Percentiles rank a stretch among this genome's conserved stretches.
Conservation (phyloP, 2,329 filamentous ascomycete species). For the Fusarium falciforme region DNA sequence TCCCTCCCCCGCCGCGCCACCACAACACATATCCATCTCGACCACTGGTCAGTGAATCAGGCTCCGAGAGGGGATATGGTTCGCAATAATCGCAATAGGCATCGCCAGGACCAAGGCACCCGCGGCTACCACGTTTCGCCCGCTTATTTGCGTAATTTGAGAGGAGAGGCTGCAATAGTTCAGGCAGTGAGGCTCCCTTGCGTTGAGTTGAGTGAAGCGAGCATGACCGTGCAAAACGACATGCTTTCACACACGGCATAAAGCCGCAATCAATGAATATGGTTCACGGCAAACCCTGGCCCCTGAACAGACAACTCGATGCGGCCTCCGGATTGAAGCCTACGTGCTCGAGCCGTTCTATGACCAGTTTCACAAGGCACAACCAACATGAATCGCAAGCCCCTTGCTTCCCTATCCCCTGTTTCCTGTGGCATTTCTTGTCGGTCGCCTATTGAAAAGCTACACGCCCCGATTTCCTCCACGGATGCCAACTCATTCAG, state of each 20-base stretch:
- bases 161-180: conserved; percentile 2
- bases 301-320: background rate
- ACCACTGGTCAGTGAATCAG: background rate
- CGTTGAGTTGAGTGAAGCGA: conserved; percentile 1
- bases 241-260: background rate
- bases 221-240: background rate
- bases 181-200: background rate
- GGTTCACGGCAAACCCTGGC: background rate
- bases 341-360: conserved; percentile 7
- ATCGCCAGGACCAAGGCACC: background rate
- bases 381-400: background rate
- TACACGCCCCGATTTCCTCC: background rate
- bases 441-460: background rate
- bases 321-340: conserved; percentile 5
- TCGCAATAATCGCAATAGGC: conserved; percentile 6
- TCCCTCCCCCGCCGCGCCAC: conserved; percentile 1
- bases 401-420: background rate
- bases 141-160: conserved; percentile 14
- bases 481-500: background rate
- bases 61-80: conserved; percentile 1
- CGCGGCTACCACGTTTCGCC: conserved; percentile 22
- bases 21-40: background rate
- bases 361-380: background rate
- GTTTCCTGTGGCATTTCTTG: background rate
- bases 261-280: background rate